Base-by-base conservation (phyloP, 768 basidiomycete genomes). In the Russula olivacea region DNA sequence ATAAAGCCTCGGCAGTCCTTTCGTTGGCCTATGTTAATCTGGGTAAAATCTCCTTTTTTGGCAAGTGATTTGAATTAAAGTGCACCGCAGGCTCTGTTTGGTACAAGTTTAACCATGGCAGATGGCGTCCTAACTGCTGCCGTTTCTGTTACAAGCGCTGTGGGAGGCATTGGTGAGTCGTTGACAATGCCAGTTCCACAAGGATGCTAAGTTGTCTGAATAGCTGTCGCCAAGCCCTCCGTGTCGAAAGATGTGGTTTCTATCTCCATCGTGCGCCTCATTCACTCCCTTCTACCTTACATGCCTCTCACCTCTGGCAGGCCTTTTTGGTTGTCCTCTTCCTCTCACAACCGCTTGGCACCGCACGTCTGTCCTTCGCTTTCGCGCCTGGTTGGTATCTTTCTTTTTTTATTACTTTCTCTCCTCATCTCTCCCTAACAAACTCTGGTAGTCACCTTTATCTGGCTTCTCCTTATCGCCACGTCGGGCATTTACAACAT, bases 41-140 rank as follows among this genome's bases (percentile, higher is more conserved):
- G 83, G 81, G 86, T 85, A 65, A 65, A 64, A 11, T 36, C 45
- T 14, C 41, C 36, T 66, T 56, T 17, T 66, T 56, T 12, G 30
- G 32, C 12, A 30, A 12, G 30, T n/a, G 23, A 9, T 30, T 48
- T 2, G 38, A 7, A 1, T n/a, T 36, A 40, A 3, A 47, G 41
- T 12, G 7, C 11, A n/a, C 9, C 15, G 10, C 60, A 84, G 85
- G 78, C 80, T 51, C 73, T 88, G 11, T 81, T 89, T 61, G 87
- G 84, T 36, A 87, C 86, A 48, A 80, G 81, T 15, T 73, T 88
- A 48, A 86, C 86, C 0, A 79, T 88, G 75, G 82, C 85, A 0
- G 87, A 89, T 64, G 87, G 87, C 38, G 74, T 86, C 23, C 78
- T 88, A 40, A 87, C 86, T 0, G 84, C 86, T 4, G 85, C 87